These are phyloP conservation scores for Termitomyces sp. DNA, from an alignment of 768 basidiomycete genomes.

Conservation along the genomic window DNA sequence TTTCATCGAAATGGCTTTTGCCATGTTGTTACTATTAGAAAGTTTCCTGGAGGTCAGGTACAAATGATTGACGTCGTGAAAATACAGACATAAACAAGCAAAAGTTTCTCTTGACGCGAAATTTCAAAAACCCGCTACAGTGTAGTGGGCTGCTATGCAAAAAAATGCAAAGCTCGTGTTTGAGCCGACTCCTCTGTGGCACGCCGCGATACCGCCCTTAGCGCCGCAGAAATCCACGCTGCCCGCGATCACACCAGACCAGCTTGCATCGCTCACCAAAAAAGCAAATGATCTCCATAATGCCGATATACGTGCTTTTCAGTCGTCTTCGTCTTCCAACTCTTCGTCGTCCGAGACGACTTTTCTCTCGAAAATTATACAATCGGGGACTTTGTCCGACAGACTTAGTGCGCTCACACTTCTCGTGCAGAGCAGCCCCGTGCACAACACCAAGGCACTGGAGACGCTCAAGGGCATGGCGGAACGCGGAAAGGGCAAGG, in stretches of 20 bases:
- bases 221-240: constrained; percentile 19
- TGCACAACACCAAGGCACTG: constrained; percentile 80
- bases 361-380: constrained; percentile 82
- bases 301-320: constrained; percentile 37
- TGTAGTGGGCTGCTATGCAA: background rate
- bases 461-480: constrained; percentile 73
- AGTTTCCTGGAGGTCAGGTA: background rate
- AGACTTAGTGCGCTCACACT: constrained; percentile 87
- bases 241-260: constrained; percentile 32
- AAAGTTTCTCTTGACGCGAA: background rate
- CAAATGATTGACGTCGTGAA: background rate
- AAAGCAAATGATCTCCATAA: constrained; percentile 46
- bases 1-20: constrained; percentile 5
- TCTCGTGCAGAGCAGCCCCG: constrained; percentile 80
- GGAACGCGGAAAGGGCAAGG: constrained; percentile 73
- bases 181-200: constrained; percentile 49
- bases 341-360: constrained; percentile 68
- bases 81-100: constrained; percentile 1
- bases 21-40: constrained; percentile 9
- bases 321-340: constrained; percentile 44
- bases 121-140: background rate
- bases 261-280: constrained; percentile 38
- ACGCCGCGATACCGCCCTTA: constrained; percentile 39
- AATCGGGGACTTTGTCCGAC: constrained; percentile 88
- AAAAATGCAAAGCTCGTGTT: constrained; percentile 21